Evolutionary conservation across 1,284 basidiomycete species (phyloP), one percentile per base, ranked within the genome.

Genomic region (Malassezia yamatoensis): DNA sequence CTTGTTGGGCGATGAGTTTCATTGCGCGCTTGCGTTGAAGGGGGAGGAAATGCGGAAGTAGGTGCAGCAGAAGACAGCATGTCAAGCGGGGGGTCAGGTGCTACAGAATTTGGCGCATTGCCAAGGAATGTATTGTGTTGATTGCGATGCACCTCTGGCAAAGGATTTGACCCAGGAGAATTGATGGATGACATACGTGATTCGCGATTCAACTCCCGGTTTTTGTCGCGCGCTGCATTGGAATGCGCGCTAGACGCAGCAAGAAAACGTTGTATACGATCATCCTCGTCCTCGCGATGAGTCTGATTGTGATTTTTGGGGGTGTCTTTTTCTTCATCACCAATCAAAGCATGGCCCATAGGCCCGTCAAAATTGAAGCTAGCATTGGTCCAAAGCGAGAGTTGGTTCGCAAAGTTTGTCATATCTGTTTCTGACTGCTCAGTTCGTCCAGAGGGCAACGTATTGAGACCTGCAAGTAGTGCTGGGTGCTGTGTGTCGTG

Each of bases 321-420:
- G 15, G 59, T 59, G 6, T 68, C 64, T 20, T 74, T 73, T 15
- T 74, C 70, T 44, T 74, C 70, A 37, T 74, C 70, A 21, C 62
- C 69, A 29, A 74, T 59, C 44, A 74, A 53, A 5, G 72, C 72
- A 43, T 72, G 70, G 10, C 72, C 72, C 20, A 71, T 72, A 20
- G 72, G 70, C 12, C 70, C 70, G 39, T 74, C 72, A 49, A 74
- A 74, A 52, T 61, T 67, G 55, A 74, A 74, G 54, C 67, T 72
- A 42, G 70, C 70, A 38, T 70, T 74, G 41, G 70, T 74, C 72
- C 72, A 74, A 2, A 74, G 63, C 6, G 68, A 68, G 5, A 74
- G 64, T 51, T 74, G 72, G 37, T 74, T 71, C 34, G 70, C 62
- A 54, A 74, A 69, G 50, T 65, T 69, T 50, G 60, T 57, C 37